A percentile compares a stretch with the other conserved stretches of the same genome.
These are phyloP conservation scores for Suillus clintonianus DNA, from an alignment of 768 basidiomycete genomes.

Conservation along the genomic window DNA sequence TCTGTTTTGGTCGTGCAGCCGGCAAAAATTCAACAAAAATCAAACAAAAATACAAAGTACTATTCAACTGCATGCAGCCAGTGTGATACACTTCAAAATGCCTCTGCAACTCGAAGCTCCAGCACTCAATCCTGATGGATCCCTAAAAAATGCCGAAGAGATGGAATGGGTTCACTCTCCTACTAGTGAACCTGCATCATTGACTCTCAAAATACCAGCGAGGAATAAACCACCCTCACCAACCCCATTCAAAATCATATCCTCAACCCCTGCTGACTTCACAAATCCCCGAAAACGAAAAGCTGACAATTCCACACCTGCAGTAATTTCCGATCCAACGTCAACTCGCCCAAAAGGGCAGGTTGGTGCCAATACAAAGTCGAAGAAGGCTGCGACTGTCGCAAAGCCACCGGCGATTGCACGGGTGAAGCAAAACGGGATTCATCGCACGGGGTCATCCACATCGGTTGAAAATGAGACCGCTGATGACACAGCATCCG, in stretches of 20 bases:
- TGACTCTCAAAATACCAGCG: background rate
- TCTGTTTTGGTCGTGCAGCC: background rate
- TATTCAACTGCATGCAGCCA: background rate
- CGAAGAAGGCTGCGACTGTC: background rate
- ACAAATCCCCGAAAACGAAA: background rate
- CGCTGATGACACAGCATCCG: background rate
- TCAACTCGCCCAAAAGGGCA: background rate
- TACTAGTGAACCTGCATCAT: background rate
- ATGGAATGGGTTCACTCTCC: background rate
- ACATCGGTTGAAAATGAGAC: background rate
- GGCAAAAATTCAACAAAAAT: background rate
- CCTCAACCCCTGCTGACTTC: background rate
- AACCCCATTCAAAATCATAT: background rate
- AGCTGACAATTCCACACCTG: background rate
- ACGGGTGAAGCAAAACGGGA: background rate
- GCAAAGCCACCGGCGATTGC: background rate
- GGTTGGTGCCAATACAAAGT: background rate
- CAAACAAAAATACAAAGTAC: background rate
- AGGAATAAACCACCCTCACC: background rate
- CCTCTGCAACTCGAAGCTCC: background rate
- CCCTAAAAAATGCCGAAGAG: background rate
- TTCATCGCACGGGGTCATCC: background rate
- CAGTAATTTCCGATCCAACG: background rate
- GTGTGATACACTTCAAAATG: background rate
- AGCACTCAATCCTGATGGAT: background rate